phyloP scores from a whole-genome alignment of 257 asterid genomes.

The Nicotiana sylvestris region DNA sequence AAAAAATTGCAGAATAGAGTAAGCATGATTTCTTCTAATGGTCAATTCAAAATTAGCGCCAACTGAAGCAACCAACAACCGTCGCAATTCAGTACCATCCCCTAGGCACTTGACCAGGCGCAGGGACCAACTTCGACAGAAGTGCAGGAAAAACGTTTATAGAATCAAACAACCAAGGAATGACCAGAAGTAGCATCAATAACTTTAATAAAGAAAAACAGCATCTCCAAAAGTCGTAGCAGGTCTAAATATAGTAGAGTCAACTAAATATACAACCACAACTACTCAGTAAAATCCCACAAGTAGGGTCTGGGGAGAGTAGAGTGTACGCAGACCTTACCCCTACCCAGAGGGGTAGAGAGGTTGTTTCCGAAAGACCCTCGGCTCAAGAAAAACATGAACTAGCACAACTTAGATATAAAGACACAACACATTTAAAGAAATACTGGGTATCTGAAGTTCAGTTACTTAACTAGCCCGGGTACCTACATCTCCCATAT shows the following conservation, averaged over 20 bases:
- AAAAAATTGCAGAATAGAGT: neutral
- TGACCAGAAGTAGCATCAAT: neutral
- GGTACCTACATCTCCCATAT: no score
- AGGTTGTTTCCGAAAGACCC: no score
- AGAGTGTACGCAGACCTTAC: no score
- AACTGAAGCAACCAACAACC: neutral
- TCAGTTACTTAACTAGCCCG: no score
- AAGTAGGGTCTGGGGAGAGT: no score
- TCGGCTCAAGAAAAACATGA: neutral
- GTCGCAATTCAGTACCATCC: neutral
- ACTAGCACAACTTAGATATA: conserved; percentile 5
- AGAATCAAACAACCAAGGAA: conserved; percentile 6
- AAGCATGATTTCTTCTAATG: neutral
- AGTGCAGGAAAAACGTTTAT: neutral
- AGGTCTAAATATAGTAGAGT: neutral
- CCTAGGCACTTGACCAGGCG: neutral
- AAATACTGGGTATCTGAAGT: neutral
- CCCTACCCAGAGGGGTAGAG: no score
- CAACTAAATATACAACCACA: neutral
- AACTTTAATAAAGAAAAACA: neutral
- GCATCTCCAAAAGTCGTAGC: conserved; percentile 5
- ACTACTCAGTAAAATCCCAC: no score
- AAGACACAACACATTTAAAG: neutral
- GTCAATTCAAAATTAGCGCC: neutral
- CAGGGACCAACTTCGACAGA: neutral